A percentile compares a stretch with the other conserved stretches of the same genome.
These are phyloP conservation scores for Alectoria sarmentosa DNA, from an alignment of 495 filamentous ascomycete genomes.

Conservation along the genomic window DNA sequence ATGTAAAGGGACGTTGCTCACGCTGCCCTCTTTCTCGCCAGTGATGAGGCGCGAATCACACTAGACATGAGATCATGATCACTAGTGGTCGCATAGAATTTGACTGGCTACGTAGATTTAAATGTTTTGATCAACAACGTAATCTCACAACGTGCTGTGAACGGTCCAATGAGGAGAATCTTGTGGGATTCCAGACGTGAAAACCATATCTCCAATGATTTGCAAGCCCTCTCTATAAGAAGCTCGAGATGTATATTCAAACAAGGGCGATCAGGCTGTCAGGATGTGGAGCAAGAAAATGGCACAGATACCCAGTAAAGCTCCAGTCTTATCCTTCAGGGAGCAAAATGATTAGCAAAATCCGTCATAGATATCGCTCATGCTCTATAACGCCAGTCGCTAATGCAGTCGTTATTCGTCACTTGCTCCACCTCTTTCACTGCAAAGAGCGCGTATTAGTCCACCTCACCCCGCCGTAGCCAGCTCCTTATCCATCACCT, in stretches of 20 bases:
- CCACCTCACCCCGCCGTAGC: not conserved
- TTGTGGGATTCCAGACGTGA: no score
- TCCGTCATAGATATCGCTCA: not conserved
- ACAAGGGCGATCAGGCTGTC: no score
- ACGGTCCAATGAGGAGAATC: no score
- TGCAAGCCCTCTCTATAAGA: no score
- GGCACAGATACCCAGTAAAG: no score
- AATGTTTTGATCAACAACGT: not conserved
- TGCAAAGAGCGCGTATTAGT: not conserved
- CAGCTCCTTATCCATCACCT: constrained; percentile 53
- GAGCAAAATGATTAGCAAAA: no score
- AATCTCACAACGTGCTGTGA: no score
- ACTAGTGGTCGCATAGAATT: not conserved
- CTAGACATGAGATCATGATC: constrained; percentile 47
- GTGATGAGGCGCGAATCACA: constrained; percentile 44
- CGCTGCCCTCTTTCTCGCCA: constrained; percentile 44
- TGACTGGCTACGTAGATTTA: not conserved
- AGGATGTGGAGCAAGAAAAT: no score
- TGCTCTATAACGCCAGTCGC: not conserved
- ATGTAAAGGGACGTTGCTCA: constrained; percentile 48
- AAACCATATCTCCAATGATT: no score
- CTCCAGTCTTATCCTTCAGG: no score
- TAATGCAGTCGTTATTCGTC: not conserved
- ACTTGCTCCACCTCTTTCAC: not conserved
- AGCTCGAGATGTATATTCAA: no score